Percentiles rank a stretch among this genome's conserved stretches.
Conservation (phyloP, 108 stramenopile species). For the Skeletonema tropicum region DNA sequence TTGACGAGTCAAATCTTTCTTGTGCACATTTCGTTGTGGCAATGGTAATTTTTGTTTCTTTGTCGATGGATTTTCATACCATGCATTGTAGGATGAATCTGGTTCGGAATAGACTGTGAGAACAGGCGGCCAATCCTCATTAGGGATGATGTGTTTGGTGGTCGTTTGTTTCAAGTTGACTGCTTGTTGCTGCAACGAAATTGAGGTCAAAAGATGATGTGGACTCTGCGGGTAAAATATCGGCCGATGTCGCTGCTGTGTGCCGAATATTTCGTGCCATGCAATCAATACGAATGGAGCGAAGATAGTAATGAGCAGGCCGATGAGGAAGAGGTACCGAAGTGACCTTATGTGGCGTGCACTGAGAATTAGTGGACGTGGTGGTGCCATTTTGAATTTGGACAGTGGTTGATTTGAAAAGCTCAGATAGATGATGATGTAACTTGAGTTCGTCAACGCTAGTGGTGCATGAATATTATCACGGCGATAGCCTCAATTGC, state of each 20-base stretch:
- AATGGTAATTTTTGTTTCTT: constrained; percentile 32
- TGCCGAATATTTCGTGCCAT: constrained; percentile 18
- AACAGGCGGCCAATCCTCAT: constrained; percentile 39
- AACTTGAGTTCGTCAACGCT: neutral
- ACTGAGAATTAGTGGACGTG: neutral
- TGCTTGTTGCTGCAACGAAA: neutral
- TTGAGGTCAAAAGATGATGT: neutral
- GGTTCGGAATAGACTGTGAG: constrained; percentile 45
- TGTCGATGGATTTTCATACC: constrained; percentile 32
- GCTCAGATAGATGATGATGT: neutral
- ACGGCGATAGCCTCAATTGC: too few species aligned
- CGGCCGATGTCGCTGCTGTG: constrained; percentile 1
- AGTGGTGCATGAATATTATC: too few species aligned
- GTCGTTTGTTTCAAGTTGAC: neutral
- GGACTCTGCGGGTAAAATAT: neutral
- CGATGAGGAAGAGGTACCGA: constrained; percentile 23
- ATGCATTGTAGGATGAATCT: constrained; percentile 23
- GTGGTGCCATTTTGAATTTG: neutral
- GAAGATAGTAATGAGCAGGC: constrained; percentile 17
- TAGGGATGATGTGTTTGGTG: neutral
- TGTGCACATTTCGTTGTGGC: constrained; percentile 15
- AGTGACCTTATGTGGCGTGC: neutral
- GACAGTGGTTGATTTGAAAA: neutral
- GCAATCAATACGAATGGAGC: constrained; percentile 24
- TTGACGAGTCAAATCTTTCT: constrained; percentile 25